Conservation (phyloP, 768 basidiomycete species). For the Trametes maxima region DNA sequence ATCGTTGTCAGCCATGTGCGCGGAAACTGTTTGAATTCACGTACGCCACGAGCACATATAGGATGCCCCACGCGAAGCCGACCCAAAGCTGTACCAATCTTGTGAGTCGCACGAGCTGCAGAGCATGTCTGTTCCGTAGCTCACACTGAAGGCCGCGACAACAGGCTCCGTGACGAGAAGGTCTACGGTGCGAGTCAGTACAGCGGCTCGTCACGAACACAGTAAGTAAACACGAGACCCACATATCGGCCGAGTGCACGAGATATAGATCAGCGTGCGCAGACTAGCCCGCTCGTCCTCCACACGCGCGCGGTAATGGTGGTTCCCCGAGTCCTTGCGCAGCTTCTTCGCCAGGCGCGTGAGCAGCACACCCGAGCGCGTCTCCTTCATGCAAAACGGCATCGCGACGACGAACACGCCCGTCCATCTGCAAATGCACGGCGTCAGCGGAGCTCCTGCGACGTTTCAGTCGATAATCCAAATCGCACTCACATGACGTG, state of each 20-base stretch:
- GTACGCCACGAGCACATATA: conserved; percentile 68
- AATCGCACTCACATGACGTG: conserved; percentile 55
- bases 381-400: conserved; percentile 67
- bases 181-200: conserved; percentile 40
- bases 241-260: conserved; percentile 74
- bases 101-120: conserved; percentile 23
- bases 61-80: conserved; percentile 75
- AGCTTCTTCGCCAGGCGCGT: conserved; percentile 61
- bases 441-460: background rate
- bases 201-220: background rate
- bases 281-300: conserved; percentile 65
- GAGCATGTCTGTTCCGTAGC: conserved; percentile 22
- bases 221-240: conserved; percentile 31
- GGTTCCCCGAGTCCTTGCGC: conserved; percentile 66
- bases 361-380: conserved; percentile 71
- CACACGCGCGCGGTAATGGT: conserved; percentile 59
- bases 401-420: conserved; percentile 53
- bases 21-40: background rate
- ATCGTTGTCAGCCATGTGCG: background rate
- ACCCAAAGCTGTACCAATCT: conserved; percentile 56
- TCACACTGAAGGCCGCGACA: conserved; percentile 71
- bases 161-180: conserved; percentile 73
- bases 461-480: background rate
- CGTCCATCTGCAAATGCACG: conserved; percentile 44
- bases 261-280: conserved; percentile 62